phyloP scores from a whole-genome alignment of 2,329 filamentous ascomycete species.

The Fusarium musae region DNA sequence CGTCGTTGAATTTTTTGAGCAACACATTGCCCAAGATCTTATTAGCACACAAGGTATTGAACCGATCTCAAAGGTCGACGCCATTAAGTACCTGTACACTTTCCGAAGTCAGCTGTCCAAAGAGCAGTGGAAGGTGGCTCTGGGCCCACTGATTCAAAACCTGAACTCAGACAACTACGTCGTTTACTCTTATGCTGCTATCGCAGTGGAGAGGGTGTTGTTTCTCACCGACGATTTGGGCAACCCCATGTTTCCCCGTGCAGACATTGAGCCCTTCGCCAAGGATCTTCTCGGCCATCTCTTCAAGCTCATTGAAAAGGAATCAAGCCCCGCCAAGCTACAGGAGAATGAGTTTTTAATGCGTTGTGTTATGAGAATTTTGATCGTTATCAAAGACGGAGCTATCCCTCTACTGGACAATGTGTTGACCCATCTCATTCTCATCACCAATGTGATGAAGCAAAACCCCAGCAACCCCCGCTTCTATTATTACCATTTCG shows the following conservation, averaged over 20 bases:
- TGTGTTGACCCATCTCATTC: constrained; percentile 85
- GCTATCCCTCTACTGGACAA: constrained; percentile 78
- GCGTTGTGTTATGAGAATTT: constrained; percentile 97
- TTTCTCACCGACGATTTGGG: constrained; percentile 82
- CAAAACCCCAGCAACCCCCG: constrained; percentile 96
- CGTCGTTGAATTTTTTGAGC: constrained; percentile 94
- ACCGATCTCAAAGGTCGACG: constrained; percentile 93
- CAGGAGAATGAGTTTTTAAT: constrained; percentile 99
- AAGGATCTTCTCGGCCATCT: constrained; percentile 90
- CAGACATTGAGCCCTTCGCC: constrained; percentile 81
- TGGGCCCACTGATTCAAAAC: constrained; percentile 91
- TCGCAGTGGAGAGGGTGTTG: constrained; percentile 92
- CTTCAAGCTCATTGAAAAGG: constrained; percentile 89
- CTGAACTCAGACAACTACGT: constrained; percentile 92
- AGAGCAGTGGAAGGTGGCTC: constrained; percentile 89
- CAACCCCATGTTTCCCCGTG: constrained; percentile 81
- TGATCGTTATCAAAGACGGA: constrained; percentile 91
- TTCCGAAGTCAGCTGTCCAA: constrained; percentile 95
- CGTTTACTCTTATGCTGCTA: constrained; percentile 96
- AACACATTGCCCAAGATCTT: constrained; percentile 89
- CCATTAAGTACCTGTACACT: constrained; percentile 96
- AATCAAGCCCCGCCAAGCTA: constrained; percentile 86
- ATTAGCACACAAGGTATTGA: constrained; percentile 75
- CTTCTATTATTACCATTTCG: constrained; percentile 99
- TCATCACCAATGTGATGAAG: constrained; percentile 91